phyloP scores from a whole-genome alignment of 1,284 basidiomycete genomes.

The Phenoliferia sp. region DNA sequence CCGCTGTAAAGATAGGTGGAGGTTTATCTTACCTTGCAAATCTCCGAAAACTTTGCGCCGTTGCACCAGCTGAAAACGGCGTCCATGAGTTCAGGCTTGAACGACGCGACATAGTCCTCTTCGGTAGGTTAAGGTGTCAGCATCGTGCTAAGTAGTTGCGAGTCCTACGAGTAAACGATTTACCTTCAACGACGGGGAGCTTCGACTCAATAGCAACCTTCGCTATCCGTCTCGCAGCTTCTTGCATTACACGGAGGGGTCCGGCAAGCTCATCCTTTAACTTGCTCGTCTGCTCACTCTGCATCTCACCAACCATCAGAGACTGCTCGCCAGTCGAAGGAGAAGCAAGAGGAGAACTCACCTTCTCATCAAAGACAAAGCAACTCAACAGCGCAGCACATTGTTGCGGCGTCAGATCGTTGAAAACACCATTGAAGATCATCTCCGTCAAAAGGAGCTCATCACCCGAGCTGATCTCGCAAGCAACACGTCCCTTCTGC shows the following conservation, averaged over 20 bases:
- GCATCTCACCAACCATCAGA: conserved; percentile 1
- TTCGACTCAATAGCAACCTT: conserved; percentile 93
- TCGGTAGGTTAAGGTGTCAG: background rate
- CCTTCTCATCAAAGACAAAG: conserved; percentile 97
- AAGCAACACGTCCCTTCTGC: conserved; percentile 96
- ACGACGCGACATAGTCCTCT: conserved; percentile 86
- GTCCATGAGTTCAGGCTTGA: conserved; percentile 99
- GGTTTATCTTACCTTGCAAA: conserved; percentile 72
- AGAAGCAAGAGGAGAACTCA: conserved; percentile 40
- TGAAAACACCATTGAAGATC: conserved; percentile 96
- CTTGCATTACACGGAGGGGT: conserved; percentile 90
- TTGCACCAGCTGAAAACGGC: conserved; percentile 95
- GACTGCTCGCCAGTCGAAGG: background rate
- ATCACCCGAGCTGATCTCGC: conserved; percentile 96
- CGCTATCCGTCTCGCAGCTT: conserved; percentile 88
- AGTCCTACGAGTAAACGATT: background rate
- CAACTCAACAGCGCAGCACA: conserved; percentile 89
- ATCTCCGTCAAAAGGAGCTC: conserved; percentile 94
- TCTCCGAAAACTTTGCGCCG: conserved; percentile 92
- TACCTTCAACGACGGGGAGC: conserved; percentile 71
- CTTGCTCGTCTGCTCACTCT: conserved; percentile 83
- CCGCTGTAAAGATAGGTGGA: background rate
- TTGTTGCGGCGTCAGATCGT: conserved; percentile 80
- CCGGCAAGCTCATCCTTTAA: conserved; percentile 89
- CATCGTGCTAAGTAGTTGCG: background rate